Percentiles rank a stretch among this genome's conserved stretches.
Conservation (phyloP, 306 rosid species). For the Sindora glabra region DNA sequence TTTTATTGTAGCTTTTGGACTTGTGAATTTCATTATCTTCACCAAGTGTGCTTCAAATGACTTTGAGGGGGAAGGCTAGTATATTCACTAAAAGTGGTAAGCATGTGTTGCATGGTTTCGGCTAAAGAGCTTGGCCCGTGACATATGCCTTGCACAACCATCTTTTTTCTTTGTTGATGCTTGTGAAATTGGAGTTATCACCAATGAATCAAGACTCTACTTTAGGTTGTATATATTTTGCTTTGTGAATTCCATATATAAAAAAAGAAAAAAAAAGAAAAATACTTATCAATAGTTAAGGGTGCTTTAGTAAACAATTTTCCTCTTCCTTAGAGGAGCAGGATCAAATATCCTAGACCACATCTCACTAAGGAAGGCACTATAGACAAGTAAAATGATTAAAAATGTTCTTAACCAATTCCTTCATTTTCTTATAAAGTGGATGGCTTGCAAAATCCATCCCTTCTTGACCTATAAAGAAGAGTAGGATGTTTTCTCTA, state of each 20-base stretch:
- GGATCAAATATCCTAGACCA: constrained; percentile 80
- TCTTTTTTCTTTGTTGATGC: constrained; percentile 50
- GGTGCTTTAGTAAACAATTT: constrained; percentile 89
- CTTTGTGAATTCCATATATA: constrained; percentile 84
- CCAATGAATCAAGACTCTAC: constrained; percentile 43
- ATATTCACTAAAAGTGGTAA: too few species aligned
- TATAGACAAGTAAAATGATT: constrained; percentile 73
- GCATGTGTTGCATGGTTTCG: too few species aligned
- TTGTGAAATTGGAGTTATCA: constrained; percentile 49
- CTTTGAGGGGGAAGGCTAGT: too few species aligned
- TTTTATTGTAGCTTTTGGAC: too few species aligned
- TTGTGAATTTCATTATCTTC: too few species aligned
- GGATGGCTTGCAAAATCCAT: constrained; percentile 83
- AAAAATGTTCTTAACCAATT: constrained; percentile 60
- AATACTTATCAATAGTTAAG: constrained; percentile 79
- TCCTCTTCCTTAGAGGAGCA: constrained; percentile 82
- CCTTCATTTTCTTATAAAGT: constrained; percentile 78
- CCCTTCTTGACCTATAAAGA: constrained; percentile 97
- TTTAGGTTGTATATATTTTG: constrained; percentile 60
- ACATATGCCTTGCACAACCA: too few species aligned
- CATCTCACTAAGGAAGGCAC: constrained; percentile 85
- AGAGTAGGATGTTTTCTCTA: too few species aligned
- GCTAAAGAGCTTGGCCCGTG: too few species aligned
- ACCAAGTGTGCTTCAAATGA: too few species aligned
- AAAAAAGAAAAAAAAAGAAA: constrained; percentile 66